phyloP scores from a whole-genome alignment of 208 protist species.

The Wallacemonas sp. region DNA sequence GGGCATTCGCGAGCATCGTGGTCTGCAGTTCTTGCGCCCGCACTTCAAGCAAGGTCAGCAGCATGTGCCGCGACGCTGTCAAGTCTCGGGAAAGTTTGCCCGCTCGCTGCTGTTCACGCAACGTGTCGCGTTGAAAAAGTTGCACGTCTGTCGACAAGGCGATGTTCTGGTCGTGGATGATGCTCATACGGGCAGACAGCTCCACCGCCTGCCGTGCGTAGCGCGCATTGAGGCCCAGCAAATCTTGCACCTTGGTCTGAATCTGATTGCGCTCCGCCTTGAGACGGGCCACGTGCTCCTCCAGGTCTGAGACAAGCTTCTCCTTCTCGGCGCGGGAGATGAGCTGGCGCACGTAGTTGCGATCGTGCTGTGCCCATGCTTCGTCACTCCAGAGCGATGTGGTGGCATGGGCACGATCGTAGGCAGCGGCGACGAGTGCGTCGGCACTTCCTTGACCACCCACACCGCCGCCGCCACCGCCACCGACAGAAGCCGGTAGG shows the following conservation, averaged over 20 bases:
- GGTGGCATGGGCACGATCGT: neutral
- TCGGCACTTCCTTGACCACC: neutral
- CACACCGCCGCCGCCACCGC: neutral
- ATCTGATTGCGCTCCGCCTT: slow-evolving; percentile 29
- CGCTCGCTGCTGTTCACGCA: slow-evolving; percentile 36
- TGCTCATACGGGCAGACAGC: slow-evolving; percentile 66
- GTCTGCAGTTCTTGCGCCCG: slow-evolving; percentile 20
- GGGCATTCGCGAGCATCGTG: neutral
- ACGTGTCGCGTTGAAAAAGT: slow-evolving; percentile 52
- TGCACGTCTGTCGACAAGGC: slow-evolving; percentile 48
- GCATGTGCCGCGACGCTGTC: slow-evolving; percentile 38
- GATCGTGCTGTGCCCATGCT: slow-evolving; percentile 19
- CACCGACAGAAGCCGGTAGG: neutral
- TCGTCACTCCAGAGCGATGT: slow-evolving; percentile 10
- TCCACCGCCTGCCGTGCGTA: slow-evolving; percentile 78
- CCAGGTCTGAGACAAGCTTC: slow-evolving; percentile 53
- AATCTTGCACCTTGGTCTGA: slow-evolving; percentile 30
- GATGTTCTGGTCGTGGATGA: slow-evolving; percentile 78
- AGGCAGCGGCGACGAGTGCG: neutral
- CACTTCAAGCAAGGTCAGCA: slow-evolving; percentile 53
- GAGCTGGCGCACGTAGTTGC: slow-evolving; percentile 56
- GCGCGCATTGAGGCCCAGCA: slow-evolving; percentile 62
- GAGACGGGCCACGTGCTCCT: slow-evolving; percentile 43
- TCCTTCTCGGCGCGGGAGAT: slow-evolving; percentile 66
- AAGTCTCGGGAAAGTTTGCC: slow-evolving; percentile 47